Evolutionary conservation across 305 asterid genomes (phyloP).

Genomic region (Ilex paraguariensis): DNA sequence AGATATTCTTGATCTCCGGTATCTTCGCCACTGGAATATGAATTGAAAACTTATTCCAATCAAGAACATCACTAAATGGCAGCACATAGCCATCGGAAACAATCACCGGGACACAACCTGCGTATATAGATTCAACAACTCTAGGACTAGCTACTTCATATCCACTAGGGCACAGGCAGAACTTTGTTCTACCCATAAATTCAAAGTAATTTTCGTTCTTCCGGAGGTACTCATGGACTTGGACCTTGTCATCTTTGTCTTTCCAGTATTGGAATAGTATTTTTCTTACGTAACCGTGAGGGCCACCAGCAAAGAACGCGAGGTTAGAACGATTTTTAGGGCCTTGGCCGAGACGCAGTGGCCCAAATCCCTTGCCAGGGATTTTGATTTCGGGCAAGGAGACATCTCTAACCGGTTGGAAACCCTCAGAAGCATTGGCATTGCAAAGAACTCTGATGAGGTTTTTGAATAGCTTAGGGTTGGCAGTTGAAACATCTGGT

Average conservation of each 20-base stretch:
- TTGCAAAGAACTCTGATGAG: slow-evolving; percentile 62
- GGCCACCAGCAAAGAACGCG: slow-evolving; percentile 57
- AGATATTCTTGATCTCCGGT: slow-evolving; percentile 15
- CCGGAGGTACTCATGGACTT: slow-evolving; percentile 38
- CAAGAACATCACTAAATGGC: slow-evolving; percentile 58
- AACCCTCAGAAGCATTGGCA: slow-evolving; percentile 56
- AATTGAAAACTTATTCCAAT: slow-evolving; percentile 49
- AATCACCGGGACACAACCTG: slow-evolving; percentile 61
- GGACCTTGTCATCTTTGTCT: slow-evolving; percentile 35
- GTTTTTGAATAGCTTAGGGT: slow-evolving; percentile 30
- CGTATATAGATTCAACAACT: slow-evolving; percentile 46
- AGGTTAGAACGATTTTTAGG: slow-evolving; percentile 23
- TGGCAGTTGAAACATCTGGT: slow-evolving; percentile 31
- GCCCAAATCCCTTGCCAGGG: slow-evolving; percentile 1
- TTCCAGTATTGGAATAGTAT: slow-evolving; percentile 38
- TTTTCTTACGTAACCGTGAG: slow-evolving; percentile 41
- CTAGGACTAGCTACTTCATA: slow-evolving; percentile 74
- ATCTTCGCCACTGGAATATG: slow-evolving; percentile 21
- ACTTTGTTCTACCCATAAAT: slow-evolving; percentile 33
- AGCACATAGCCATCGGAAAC: slow-evolving; percentile 42
- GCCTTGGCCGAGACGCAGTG: slow-evolving; percentile 21
- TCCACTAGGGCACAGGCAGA: slow-evolving; percentile 64
- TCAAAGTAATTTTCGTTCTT: slow-evolving; percentile 26
- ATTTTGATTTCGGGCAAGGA: slow-evolving; percentile 35
- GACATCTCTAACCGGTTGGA: slow-evolving; percentile 41